A percentile compares a stretch with the other conserved stretches of the same genome.
Evolutionary conservation across 2,329 filamentous ascomycete genomes (phyloP).

Genomic region (Xylaria sp.): DNA sequence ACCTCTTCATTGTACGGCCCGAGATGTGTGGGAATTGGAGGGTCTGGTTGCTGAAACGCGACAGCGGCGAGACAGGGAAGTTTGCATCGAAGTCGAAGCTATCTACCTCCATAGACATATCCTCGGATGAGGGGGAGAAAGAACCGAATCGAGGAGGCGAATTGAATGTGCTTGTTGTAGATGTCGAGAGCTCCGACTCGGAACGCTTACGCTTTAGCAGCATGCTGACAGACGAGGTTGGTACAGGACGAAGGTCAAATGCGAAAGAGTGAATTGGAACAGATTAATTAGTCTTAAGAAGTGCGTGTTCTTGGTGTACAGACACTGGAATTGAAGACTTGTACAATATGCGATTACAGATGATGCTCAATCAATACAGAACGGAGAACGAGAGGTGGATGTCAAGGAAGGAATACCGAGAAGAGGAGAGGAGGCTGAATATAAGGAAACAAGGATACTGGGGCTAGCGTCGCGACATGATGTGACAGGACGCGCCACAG

Average conservation of each 20-base stretch:
- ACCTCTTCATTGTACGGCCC: constrained; percentile 70
- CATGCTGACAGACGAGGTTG: constrained; percentile 52
- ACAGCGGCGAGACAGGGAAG: constrained; percentile 45
- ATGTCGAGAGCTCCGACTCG: constrained; percentile 65
- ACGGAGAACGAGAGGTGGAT: neutral
- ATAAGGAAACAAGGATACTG: neutral
- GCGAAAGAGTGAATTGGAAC: neutral
- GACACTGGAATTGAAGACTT: neutral
- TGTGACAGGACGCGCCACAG: constrained; percentile 27
- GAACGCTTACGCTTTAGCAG: constrained; percentile 73
- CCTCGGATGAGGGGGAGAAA: constrained; percentile 42
- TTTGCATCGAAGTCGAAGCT: constrained; percentile 46
- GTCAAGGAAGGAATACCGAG: neutral
- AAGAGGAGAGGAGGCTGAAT: neutral
- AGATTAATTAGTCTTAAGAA: neutral
- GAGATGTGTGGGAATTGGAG: constrained; percentile 54
- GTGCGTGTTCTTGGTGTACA: neutral
- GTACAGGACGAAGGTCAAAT: neutral
- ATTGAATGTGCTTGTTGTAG: constrained; percentile 59
- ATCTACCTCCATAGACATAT: constrained; percentile 50
- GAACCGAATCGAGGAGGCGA: constrained; percentile 51
- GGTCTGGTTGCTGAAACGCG: constrained; percentile 39
- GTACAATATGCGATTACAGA: constrained; percentile 1
- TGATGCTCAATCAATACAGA: neutral
- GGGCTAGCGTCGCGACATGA: constrained; percentile 29